Evolutionary conservation across 1,284 basidiomycete genomes (phyloP), one percentile per base, ranked within the genome.

Genomic region (Ustilago cynodontis): DNA sequence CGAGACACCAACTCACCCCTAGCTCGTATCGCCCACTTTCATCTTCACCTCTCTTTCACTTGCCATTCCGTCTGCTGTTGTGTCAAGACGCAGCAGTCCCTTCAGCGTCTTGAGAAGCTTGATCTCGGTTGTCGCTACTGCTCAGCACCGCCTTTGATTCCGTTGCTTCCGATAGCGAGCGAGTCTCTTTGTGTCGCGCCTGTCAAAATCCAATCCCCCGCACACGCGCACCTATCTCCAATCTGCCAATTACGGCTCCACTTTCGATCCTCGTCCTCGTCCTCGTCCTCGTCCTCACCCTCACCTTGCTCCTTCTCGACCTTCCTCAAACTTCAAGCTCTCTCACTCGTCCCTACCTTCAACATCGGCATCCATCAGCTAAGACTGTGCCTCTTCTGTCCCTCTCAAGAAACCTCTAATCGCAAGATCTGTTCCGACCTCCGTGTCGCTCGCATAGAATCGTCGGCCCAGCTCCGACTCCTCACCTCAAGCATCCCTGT

Each of bases 201-300:
- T 54, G 52, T 54, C 52, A 54, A 37, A 24, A 54, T 39, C 35
- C 18, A 20, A 54, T 54, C 33, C 52, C 52, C 52, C 52, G 52
- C 52, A 54, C 5, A 18, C 3, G 13, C 43, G 20, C 43, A n/a
- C n/a, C n/a, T n/a, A n/a, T n/a, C n/a, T n/a, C n/a, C n/a, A n/a
- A n/a, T n/a, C n/a, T n/a, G n/a, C n/a, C n/a, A n/a, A 33, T 33
- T 11, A 33, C 31, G 31, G 31, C n/a, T 33, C 31, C 31, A 49
- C 47, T n/a, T 22, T 33, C 31, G 18, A 16, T 4, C 41, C 7
- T 43, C 8, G n/a, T 39, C 37, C 51, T 35, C 29, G 18, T 35
- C 31, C 31, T 35, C 51, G 14, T 11, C 51, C 5, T 53, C 29
- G n/a, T 35, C 20, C 0, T 31, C 14, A 51, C 51, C 29, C 20